phyloP scores from a whole-genome alignment of 495 filamentous ascomycete species.

The Daldinia decipiens region DNA sequence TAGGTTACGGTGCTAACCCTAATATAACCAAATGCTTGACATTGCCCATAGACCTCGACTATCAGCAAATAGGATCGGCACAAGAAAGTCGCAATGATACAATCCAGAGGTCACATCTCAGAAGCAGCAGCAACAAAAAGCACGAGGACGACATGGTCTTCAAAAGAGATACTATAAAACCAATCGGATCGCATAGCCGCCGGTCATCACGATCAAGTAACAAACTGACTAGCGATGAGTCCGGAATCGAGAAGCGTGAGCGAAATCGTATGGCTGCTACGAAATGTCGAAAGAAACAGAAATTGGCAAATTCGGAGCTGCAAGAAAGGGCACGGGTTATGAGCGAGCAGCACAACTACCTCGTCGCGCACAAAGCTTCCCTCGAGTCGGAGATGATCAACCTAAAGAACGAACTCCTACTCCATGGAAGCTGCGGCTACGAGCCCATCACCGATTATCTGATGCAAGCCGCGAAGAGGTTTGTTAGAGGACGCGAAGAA shows the following conservation, averaged over 20 bases:
- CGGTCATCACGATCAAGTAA: conserved; percentile 34
- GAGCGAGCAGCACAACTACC: conserved; percentile 27
- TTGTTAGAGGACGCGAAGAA: conserved; percentile 18
- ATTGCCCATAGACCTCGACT: conserved; percentile 5
- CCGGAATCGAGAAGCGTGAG: conserved; percentile 34
- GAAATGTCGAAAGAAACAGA: conserved; percentile 46
- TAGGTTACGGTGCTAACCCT: neutral
- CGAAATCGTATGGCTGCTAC: conserved; percentile 42
- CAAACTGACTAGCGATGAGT: conserved; percentile 37
- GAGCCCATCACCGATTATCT: conserved; percentile 36
- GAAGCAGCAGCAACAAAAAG: neutral
- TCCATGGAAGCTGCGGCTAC: conserved; percentile 36
- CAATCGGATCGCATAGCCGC: conserved; percentile 1
- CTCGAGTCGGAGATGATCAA: conserved; percentile 38
- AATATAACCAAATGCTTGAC: conserved; percentile 17
- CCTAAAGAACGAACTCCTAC: conserved; percentile 37
- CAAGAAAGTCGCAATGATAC: neutral
- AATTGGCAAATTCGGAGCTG: conserved; percentile 28
- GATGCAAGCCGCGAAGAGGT: conserved; percentile 28
- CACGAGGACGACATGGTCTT: neutral
- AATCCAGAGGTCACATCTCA: neutral
- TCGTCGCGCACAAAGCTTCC: conserved; percentile 24
- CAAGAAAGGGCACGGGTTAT: conserved; percentile 31
- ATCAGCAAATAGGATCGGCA: neutral
- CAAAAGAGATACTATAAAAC: conserved; percentile 1